Conservation (phyloP, 108 stramenopile genomes). For the Schizochytrium sp. region DNA sequence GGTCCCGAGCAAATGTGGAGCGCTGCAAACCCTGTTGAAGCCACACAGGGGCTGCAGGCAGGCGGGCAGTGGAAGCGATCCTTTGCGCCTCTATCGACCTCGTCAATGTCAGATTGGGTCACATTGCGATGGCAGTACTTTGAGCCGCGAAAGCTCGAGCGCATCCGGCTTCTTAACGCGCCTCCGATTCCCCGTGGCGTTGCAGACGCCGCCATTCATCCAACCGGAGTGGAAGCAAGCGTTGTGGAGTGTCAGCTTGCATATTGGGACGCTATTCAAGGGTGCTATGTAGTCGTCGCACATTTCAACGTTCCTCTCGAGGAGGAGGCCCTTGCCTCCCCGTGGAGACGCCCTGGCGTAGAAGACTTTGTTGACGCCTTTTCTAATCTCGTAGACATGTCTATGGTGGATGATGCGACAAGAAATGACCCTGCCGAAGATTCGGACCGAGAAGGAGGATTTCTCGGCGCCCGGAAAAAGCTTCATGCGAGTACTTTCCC, state of each 20-base stretch:
- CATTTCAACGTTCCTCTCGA: neutral
- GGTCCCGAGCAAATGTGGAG: neutral
- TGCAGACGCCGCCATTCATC: slow-evolving; percentile 3
- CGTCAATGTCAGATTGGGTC: neutral
- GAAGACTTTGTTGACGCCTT: slow-evolving; percentile 8
- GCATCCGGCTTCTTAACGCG: neutral
- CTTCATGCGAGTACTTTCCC: neutral
- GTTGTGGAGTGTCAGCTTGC: neutral
- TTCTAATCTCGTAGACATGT: neutral
- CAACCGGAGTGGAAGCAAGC: neutral
- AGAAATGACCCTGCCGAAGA: neutral
- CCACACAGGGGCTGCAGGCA: neutral
- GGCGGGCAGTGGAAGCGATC: neutral
- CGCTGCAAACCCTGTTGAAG: neutral
- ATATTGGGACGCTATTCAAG: neutral
- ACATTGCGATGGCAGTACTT: neutral
- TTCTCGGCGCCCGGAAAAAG: neutral
- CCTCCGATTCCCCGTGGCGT: neutral
- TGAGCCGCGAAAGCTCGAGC: neutral
- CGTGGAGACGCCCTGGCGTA: neutral
- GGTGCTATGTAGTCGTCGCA: neutral
- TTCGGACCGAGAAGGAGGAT: neutral
- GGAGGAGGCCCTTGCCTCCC: neutral
- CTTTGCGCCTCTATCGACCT: neutral
- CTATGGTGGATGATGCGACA: neutral